Evolutionary conservation across 805 yeast genomes (phyloP).

Genomic region (Phaffomyces antillensis): DNA sequence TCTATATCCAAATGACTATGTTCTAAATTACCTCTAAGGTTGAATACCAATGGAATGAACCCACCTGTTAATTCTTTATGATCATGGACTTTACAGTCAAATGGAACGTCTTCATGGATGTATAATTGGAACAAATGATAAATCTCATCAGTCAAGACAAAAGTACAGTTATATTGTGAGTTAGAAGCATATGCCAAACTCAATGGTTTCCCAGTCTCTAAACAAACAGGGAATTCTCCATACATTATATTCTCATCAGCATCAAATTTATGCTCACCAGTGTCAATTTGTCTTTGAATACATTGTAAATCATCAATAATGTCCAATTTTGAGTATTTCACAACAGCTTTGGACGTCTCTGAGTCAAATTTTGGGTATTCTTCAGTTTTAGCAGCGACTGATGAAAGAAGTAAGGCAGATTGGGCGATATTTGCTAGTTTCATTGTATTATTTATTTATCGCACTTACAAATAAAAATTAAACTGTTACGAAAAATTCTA

Average conservation of each 20-base stretch:
- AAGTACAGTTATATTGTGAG: constrained; percentile 52
- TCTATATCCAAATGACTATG: constrained; percentile 67
- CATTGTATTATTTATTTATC: background rate
- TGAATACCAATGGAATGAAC: constrained; percentile 52
- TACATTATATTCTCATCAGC: constrained; percentile 49
- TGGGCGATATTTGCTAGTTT: background rate
- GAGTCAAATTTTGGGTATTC: background rate
- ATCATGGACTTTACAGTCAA: constrained; percentile 57
- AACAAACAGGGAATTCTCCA: constrained; percentile 52
- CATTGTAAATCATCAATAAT: constrained; percentile 44
- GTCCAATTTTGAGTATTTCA: constrained; percentile 30
- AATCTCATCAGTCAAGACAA: constrained; percentile 53
- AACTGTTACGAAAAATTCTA: no score
- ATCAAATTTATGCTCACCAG: constrained; percentile 71
- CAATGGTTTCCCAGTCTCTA: constrained; percentile 57
- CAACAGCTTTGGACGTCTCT: constrained; percentile 6
- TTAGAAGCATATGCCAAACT: constrained; percentile 42
- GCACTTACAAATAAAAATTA: no score
- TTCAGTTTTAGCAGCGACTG: background rate
- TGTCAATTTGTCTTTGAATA: constrained; percentile 60
- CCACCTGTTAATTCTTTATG: constrained; percentile 25
- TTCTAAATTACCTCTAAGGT: constrained; percentile 59
- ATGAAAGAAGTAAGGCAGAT: background rate
- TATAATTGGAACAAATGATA: constrained; percentile 71
- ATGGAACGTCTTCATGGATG: constrained; percentile 72